Evolutionary conservation across 176 grass and related monocot species (phyloP).

Genomic region (Carex myosuroides): DNA sequence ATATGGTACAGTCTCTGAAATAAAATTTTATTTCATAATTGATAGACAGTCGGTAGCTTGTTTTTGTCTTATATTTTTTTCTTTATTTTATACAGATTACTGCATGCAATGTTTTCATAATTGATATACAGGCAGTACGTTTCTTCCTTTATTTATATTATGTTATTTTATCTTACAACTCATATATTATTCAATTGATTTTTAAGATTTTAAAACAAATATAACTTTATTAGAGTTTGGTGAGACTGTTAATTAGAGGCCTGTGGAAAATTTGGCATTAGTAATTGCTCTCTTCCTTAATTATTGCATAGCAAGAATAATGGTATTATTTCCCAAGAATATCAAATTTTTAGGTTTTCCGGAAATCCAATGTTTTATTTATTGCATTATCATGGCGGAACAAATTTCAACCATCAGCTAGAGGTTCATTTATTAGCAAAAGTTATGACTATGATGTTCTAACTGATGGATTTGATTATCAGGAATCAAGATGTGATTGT

Average conservation of each 20-base stretch:
- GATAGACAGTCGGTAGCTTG: background rate
- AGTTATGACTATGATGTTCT: slow-evolving; percentile 93
- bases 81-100: background rate
- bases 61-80: background rate
- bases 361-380: background rate
- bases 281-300: slow-evolving; percentile 71
- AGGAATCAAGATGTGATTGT: background rate
- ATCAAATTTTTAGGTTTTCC: background rate
- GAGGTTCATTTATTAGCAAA: slow-evolving; percentile 77
- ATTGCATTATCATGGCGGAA: slow-evolving; percentile 79
- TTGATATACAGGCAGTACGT: slow-evolving; percentile 9
- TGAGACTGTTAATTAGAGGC: slow-evolving; percentile 58
- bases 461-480: slow-evolving; percentile 63
- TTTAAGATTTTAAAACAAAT: slow-evolving; percentile 11
- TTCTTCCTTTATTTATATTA: background rate
- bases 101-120: background rate
- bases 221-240: slow-evolving; percentile 89
- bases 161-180: background rate
- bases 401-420: slow-evolving; percentile 71
- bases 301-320: slow-evolving; percentile 15
- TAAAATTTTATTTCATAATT: background rate
- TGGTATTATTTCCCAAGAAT: background rate
- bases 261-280: slow-evolving; percentile 69
- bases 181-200: background rate
- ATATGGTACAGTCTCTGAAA: background rate